These are phyloP conservation scores for Daldinia decipiens DNA, from an alignment of 495 filamentous ascomycete genomes.

Conservation along the genomic window DNA sequence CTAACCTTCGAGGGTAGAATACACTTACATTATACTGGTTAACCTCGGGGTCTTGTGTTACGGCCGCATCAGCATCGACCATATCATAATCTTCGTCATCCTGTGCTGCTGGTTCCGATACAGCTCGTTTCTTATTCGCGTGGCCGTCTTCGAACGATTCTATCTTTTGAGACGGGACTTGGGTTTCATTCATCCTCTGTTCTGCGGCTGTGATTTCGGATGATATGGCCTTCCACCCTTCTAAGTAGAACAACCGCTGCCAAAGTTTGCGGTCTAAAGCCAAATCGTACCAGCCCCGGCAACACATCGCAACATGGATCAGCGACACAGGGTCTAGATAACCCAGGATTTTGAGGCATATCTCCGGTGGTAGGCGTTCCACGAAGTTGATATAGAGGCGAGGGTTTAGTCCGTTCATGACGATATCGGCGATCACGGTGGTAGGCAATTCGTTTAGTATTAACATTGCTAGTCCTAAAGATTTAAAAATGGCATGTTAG, in stretches of 20 bases:
- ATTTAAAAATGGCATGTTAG: conserved; percentile 12
- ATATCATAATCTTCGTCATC: conserved; percentile 60
- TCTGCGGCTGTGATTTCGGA: conserved; percentile 76
- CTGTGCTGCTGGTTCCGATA: conserved; percentile 47
- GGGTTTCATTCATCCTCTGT: conserved; percentile 57
- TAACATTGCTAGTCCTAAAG: conserved; percentile 68
- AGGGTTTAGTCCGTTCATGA: conserved; percentile 74
- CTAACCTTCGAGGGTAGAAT: conserved; percentile 31
- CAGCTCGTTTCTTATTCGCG: conserved; percentile 58
- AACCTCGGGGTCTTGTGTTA: conserved; percentile 45
- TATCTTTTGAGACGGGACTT: conserved; percentile 44
- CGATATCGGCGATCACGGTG: conserved; percentile 77
- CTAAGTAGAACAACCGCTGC: conserved; percentile 79
- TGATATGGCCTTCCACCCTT: conserved; percentile 83
- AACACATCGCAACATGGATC: conserved; percentile 78
- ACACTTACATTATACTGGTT: conserved; percentile 24
- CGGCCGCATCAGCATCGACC: conserved; percentile 51
- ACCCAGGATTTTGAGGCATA: conserved; percentile 86
- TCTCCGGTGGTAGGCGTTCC: conserved; percentile 82
- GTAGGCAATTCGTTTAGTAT: conserved; percentile 79
- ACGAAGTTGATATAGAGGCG: conserved; percentile 93
- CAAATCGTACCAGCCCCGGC: conserved; percentile 81
- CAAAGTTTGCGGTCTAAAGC: conserved; percentile 88
- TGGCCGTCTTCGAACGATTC: conserved; percentile 54
- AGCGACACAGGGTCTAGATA: conserved; percentile 82